Conservation (phyloP, 208 protist genomes). For the Herpetomonas tarakana region DNA sequence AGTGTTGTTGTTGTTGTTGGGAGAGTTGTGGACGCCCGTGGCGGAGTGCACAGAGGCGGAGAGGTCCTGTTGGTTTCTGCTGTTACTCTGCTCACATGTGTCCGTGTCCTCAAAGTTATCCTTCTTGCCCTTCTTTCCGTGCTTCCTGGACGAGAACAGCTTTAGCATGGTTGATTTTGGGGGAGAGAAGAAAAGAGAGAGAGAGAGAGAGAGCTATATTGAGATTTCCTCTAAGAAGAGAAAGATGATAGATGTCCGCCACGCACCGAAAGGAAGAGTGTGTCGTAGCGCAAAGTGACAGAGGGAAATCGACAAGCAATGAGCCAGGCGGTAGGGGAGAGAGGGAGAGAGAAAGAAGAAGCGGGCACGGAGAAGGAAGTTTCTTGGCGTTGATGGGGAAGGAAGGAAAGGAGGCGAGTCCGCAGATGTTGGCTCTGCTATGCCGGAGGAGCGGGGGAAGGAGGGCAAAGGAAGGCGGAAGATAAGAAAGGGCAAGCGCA, state of each 20-base stretch:
- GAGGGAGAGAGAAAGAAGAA: neutral
- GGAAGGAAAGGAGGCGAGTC: no score
- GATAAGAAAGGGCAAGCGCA: slow-evolving; percentile 3
- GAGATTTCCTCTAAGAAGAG: neutral
- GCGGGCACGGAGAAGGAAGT: neutral
- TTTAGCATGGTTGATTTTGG: neutral
- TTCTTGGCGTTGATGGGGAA: neutral
- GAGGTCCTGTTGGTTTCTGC: neutral
- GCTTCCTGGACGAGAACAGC: neutral
- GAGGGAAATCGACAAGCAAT: no score
- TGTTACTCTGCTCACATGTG: neutral
- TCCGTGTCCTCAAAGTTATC: neutral
- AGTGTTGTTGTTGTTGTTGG: neutral
- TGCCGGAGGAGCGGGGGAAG: no score
- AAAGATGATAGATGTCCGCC: no score
- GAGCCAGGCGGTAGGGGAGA: no score
- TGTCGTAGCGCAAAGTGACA: no score
- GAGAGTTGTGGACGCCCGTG: no score
- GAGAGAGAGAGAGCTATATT: neutral
- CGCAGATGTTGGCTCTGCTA: no score
- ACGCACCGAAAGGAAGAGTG: no score
- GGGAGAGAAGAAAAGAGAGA: slow-evolving; percentile 3
- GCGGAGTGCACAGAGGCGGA: neutral
- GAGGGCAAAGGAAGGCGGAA: slow-evolving; percentile 3
- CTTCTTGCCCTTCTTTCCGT: neutral